These are phyloP conservation scores for Phytophthora megakarya DNA, from an alignment of 352 stramenopile species.

Conservation along the genomic window DNA sequence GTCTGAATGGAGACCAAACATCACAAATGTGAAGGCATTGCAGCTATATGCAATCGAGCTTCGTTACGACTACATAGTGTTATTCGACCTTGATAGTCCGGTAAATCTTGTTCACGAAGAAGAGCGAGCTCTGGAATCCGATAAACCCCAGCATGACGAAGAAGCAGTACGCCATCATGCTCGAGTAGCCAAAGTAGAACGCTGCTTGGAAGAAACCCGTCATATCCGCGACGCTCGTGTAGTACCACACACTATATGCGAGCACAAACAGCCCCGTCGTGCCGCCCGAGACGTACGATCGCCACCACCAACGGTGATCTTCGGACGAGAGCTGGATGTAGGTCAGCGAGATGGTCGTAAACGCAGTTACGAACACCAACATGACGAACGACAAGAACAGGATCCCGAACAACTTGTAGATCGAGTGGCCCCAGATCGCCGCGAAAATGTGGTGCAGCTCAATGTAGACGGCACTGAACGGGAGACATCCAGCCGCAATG, in stretches of 20 bases:
- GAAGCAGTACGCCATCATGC: conserved; percentile 96
- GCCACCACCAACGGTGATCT: conserved; percentile 98
- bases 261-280: conserved; percentile 96
- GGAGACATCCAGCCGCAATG: conserved; percentile 94
- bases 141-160: conserved; percentile 98
- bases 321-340: conserved; percentile 98
- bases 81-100: conserved; percentile 96
- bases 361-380: conserved; percentile 95
- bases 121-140: conserved; percentile 95
- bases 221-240: conserved; percentile 95
- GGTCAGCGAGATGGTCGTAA: conserved; percentile 97
- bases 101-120: conserved; percentile 98
- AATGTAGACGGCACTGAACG: conserved; percentile 98
- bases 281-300: conserved; percentile 94
- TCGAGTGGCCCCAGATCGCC: conserved; percentile 97
- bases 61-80: conserved; percentile 28
- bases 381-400: conserved; percentile 96
- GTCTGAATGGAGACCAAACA: background rate
- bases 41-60: background rate
- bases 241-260: conserved; percentile 96
- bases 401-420: conserved; percentile 99
- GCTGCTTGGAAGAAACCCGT: conserved; percentile 94
- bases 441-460: conserved; percentile 99
- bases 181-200: conserved; percentile 99
- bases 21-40: background rate